Percentiles rank a stretch among this genome's conserved stretches.
Evolutionary conservation across 164 flowering plant genomes (phyloP).

Genomic region (Umbilicus rupestris): DNA sequence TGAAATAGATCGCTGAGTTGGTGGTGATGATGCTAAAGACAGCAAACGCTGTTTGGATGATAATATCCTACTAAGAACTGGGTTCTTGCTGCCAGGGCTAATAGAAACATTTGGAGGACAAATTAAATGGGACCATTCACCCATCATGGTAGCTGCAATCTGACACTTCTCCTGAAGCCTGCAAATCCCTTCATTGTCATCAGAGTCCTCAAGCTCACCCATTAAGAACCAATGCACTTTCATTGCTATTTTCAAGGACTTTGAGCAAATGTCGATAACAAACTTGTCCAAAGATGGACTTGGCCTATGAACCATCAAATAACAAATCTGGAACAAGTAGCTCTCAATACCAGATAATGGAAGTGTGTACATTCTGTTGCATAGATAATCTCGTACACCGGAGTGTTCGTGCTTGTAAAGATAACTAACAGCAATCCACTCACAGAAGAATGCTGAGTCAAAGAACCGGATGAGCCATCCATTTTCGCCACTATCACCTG

Average conservation of each 20-base stretch:
- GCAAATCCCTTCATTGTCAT: slow-evolving; percentile 92
- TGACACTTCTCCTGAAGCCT: slow-evolving; percentile 98
- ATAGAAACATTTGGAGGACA: slow-evolving; percentile 36
- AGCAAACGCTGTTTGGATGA: slow-evolving; percentile 72
- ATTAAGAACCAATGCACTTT: slow-evolving; percentile 93
- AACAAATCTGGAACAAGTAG: slow-evolving; percentile 88
- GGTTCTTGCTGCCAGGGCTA: slow-evolving; percentile 67
- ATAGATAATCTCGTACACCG: slow-evolving; percentile 87
- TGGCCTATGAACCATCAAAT: slow-evolving; percentile 91
- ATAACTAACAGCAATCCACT: slow-evolving; percentile 99
- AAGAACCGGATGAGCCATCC: slow-evolving; percentile 98
- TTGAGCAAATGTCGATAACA: slow-evolving; percentile 90
- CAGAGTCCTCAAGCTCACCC: slow-evolving; percentile 93
- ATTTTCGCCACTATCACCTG: slow-evolving; percentile 59
- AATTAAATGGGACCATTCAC: slow-evolving; percentile 84
- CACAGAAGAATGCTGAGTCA: slow-evolving; percentile 94
- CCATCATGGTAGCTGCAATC: slow-evolving; percentile 87
- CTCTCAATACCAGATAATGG: slow-evolving; percentile 88
- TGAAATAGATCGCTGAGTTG: slow-evolving; percentile 44
- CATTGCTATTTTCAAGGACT: slow-evolving; percentile 73
- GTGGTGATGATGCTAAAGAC: slow-evolving; percentile 70
- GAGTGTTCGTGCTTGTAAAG: slow-evolving; percentile 91
- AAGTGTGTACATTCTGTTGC: slow-evolving; percentile 93
- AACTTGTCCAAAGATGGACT: slow-evolving; percentile 97
- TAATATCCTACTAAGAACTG: slow-evolving; percentile 59